A percentile compares a stretch with the other conserved stretches of the same genome.
Conservation (phyloP, 129 eudicot species). For the Arctium minus region DNA sequence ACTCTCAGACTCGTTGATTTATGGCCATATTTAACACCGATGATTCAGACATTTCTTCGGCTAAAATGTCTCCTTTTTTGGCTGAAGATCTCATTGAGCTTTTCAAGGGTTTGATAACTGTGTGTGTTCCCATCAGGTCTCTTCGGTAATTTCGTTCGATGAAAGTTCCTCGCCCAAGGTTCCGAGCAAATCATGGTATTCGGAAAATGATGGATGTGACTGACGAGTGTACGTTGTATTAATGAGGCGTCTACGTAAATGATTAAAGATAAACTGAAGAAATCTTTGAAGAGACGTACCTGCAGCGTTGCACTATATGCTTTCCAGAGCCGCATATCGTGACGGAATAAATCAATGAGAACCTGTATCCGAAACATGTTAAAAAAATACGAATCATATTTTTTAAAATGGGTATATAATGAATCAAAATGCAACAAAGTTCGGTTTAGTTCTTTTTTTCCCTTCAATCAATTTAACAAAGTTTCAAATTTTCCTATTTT, state of each 20-base stretch:
- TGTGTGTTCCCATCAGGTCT: slow-evolving; percentile 34
- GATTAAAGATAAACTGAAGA: not conserved
- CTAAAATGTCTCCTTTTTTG: not conserved
- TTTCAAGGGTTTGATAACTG: not conserved
- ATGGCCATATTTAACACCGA: slow-evolving; percentile 1
- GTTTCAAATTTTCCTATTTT: not conserved
- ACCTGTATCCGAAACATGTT: slow-evolving; percentile 41
- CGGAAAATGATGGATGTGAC: slow-evolving; percentile 75
- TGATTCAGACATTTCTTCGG: not conserved
- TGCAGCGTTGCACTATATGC: slow-evolving; percentile 71
- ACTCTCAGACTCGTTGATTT: not conserved
- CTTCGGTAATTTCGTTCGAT: slow-evolving; percentile 47
- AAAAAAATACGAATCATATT: not conserved
- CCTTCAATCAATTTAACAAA: not conserved
- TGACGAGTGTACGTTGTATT: slow-evolving; percentile 30
- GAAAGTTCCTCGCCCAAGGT: slow-evolving; percentile 73
- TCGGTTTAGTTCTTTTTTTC: not conserved
- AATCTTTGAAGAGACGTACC: slow-evolving; percentile 42
- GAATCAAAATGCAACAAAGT: not conserved
- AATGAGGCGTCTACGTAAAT: not conserved
- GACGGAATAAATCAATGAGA: slow-evolving; percentile 85
- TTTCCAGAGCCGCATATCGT: slow-evolving; percentile 83
- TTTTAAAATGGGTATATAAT: not conserved
- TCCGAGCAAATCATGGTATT: slow-evolving; percentile 86
- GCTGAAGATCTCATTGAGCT: slow-evolving; percentile 2